Evolutionary conservation across 192 early-diverging fungal species (phyloP).

Genomic region (Coemansia pectinata): DNA sequence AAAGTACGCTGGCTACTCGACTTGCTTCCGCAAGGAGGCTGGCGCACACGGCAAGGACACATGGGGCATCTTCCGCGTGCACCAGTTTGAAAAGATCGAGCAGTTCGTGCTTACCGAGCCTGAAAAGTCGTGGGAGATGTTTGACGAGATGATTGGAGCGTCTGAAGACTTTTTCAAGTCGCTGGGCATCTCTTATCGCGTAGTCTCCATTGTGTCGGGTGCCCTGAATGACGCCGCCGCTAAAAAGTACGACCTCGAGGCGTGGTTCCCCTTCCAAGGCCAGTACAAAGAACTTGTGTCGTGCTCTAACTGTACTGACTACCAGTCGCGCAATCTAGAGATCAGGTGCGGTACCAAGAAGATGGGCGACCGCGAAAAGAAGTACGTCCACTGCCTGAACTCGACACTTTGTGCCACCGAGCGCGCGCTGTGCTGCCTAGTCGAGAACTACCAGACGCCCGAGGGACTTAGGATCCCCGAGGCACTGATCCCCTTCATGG

Average conservation of each 20-base stretch:
- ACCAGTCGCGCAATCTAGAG: conserved; percentile 91
- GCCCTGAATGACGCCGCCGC: conserved; percentile 99
- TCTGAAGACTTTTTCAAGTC: conserved; percentile 97
- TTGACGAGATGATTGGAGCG: conserved; percentile 89
- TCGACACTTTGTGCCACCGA: conserved; percentile 96
- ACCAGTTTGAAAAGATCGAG: conserved; percentile 99
- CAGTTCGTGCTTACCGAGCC: conserved; percentile 97
- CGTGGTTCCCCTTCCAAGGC: conserved; percentile 98
- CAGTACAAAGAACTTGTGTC: conserved; percentile 98
- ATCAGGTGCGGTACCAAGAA: conserved; percentile 98
- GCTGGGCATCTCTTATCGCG: conserved; percentile 91
- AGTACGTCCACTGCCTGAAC: conserved; percentile 97
- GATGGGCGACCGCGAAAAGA: conserved; percentile 91
- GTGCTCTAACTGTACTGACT: conserved; percentile 99
- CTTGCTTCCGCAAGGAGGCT: conserved; percentile 99
- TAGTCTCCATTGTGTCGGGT: conserved; percentile 94
- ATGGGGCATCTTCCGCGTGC: conserved; percentile 94
- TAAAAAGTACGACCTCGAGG: conserved; percentile 99
- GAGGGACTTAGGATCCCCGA: conserved; percentile 87
- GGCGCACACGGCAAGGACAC: conserved; percentile 97
- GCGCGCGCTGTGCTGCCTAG: conserved; percentile 89
- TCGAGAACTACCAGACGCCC: conserved; percentile 96
- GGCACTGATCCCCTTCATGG: conserved; percentile 90
- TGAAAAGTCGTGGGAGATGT: conserved; percentile 98
- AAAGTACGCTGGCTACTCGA: conserved; percentile 94